Conservation (phyloP, 1,139 yeast genomes). For the Nadsonia commutata region DNA sequence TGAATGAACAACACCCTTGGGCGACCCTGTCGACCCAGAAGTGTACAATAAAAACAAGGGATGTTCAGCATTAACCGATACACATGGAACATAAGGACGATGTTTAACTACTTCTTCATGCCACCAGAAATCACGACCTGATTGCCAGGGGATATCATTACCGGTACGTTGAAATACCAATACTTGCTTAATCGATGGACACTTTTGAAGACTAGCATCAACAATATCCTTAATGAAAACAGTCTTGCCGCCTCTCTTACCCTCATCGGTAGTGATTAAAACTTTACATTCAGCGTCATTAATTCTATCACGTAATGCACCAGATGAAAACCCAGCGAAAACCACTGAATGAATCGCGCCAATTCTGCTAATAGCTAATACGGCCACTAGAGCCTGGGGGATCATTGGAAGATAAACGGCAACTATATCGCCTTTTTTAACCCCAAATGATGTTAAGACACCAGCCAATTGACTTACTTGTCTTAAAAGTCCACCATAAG, state of each 20-base stretch:
- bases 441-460: conserved; percentile 75
- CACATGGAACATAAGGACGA: conserved; percentile 78
- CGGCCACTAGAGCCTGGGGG: conserved; percentile 85
- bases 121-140: conserved; percentile 91
- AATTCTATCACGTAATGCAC: conserved; percentile 83
- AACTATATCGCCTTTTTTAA: conserved; percentile 86
- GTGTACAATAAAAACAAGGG: conserved; percentile 89
- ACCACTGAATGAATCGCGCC: conserved; percentile 96
- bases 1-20: conserved; percentile 93
- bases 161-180: conserved; percentile 84
- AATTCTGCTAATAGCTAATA: conserved; percentile 85
- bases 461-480: conserved; percentile 86
- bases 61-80: conserved; percentile 79
- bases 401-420: conserved; percentile 97
- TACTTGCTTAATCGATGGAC: conserved; percentile 71
- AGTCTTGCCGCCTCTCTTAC: conserved; percentile 90
- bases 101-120: conserved; percentile 70
- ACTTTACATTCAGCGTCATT: conserved; percentile 80
- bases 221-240: conserved; percentile 85
- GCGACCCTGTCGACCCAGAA: conserved; percentile 95
- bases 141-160: conserved; percentile 48
- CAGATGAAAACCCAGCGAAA: conserved; percentile 93
- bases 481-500: conserved; percentile 74
- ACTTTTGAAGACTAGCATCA: conserved; percentile 73
- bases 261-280: conserved; percentile 90